phyloP scores from a whole-genome alignment of 176 grass and related monocot species.

The Dendrocalamus sinicus region DNA sequence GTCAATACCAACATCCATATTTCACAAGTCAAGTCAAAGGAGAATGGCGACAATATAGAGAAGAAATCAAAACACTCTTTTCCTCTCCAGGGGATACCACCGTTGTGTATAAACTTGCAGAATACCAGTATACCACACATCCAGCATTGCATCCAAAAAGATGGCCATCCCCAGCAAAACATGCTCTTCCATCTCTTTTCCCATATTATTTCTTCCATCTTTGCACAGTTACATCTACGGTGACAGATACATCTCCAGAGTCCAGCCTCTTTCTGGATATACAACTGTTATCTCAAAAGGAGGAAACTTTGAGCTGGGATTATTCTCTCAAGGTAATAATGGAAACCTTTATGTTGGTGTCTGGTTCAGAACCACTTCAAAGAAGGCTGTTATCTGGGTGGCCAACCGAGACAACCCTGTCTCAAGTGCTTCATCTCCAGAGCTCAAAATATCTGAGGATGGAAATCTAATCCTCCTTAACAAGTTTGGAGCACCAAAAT shows the following conservation, averaged over 20 bases:
- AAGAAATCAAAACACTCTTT: background rate
- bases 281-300: conserved; percentile 40
- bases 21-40: conserved; percentile 10
- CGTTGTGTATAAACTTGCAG: conserved; percentile 29
- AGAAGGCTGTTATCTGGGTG: conserved; percentile 37
- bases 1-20: background rate
- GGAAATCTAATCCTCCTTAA: conserved; percentile 38
- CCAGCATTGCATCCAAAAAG: background rate
- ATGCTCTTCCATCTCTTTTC: background rate
- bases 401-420: conserved; percentile 35
- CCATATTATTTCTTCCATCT: conserved; percentile 8
- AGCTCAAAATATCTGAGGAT: conserved; percentile 38
- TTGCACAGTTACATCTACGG: background rate
- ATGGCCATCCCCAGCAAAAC: conserved; percentile 11
- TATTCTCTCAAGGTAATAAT: conserved; percentile 49
- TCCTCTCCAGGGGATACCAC: background rate
- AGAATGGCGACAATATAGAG: background rate
- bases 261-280: conserved; percentile 28
- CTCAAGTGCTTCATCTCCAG: conserved; percentile 22
- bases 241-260: conserved; percentile 31
- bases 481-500: conserved; percentile 15
- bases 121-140: conserved; percentile 19
- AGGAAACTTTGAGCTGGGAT: conserved; percentile 40
- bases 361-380: conserved; percentile 47
- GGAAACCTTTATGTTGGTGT: conserved; percentile 47